Conservation (phyloP, 108 stramenopile genomes). For the Skeletonema potamos region DNA sequence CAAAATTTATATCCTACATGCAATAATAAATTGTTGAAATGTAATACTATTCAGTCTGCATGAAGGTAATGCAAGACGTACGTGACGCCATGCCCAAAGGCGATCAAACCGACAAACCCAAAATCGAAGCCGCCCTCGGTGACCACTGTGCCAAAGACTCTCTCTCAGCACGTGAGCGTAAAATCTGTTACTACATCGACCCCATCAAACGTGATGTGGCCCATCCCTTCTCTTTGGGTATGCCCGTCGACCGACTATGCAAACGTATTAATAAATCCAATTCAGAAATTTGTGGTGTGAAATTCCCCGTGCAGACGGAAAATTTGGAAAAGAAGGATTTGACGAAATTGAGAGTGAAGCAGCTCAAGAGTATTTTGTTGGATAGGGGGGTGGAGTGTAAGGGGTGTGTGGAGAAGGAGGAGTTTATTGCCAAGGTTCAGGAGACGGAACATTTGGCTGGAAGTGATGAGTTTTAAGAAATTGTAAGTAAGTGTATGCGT, state of each 20-base stretch:
- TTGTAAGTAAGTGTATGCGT: too few species aligned
- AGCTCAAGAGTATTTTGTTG: conserved; percentile 93
- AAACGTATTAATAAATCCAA: conserved; percentile 85
- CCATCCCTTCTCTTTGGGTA: conserved; percentile 92
- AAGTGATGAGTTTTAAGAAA: conserved; percentile 35
- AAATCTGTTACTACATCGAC: conserved; percentile 98
- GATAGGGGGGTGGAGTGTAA: conserved; percentile 97
- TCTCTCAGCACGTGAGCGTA: conserved; percentile 79
- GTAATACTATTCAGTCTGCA: conserved; percentile 60
- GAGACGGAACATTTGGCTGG: conserved; percentile 89
- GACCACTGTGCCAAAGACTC: conserved; percentile 64
- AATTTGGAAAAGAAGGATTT: conserved; percentile 93
- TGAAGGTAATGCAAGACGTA: conserved; percentile 89
- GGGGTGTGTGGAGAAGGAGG: conserved; percentile 98
- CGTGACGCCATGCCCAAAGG: conserved; percentile 62
- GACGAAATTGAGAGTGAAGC: conserved; percentile 95
- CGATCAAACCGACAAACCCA: conserved; percentile 67
- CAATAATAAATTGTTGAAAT: not conserved
- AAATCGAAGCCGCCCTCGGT: conserved; percentile 76
- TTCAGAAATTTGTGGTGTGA: conserved; percentile 91
- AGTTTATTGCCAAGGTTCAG: conserved; percentile 95
- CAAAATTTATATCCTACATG: too few species aligned
- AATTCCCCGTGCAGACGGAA: conserved; percentile 94
- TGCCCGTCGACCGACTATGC: conserved; percentile 89
- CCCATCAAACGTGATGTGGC: conserved; percentile 97